A percentile compares a stretch with the other conserved stretches of the same genome.
Evolutionary conservation across 257 asterid species (phyloP).

Genomic region (Rubia yunnanensis): DNA sequence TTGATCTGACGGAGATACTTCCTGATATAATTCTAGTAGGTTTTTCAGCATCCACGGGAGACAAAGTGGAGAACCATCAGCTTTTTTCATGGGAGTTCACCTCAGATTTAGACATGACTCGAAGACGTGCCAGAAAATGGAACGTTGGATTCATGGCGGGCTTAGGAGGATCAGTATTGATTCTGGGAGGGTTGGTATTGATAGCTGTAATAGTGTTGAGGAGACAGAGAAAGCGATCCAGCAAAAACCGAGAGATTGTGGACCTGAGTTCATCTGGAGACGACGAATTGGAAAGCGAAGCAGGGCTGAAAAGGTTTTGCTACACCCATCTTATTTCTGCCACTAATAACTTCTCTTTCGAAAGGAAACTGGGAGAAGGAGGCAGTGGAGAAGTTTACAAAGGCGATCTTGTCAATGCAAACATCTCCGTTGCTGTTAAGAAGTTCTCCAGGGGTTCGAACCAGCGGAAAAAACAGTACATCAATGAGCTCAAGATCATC

Average conservation of each 20-base stretch:
- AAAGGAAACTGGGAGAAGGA: conserved; percentile 29
- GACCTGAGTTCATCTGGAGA: conserved; percentile 16
- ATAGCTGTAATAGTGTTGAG: not conserved
- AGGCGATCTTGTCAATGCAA: conserved; percentile 22
- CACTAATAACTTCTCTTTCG: conserved; percentile 28
- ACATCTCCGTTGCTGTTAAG: conserved; percentile 28
- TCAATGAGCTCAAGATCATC: conserved; percentile 31
- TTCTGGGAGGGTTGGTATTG: conserved; percentile 14
- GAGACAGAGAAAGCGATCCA: conserved; percentile 9
- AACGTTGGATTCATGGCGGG: conserved; percentile 15
- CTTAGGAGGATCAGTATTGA: conserved; percentile 9
- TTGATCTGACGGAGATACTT: conserved; percentile 22
- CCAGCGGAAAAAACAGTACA: conserved; percentile 30
- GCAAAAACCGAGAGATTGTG: conserved; percentile 9
- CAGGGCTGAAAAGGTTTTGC: conserved; percentile 32
- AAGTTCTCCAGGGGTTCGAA: conserved; percentile 28
- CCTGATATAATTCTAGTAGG: conserved; percentile 22
- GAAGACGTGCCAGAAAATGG: not conserved
- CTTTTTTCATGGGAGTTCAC: conserved; percentile 28
- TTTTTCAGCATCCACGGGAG: conserved; percentile 33
- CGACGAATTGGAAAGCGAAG: conserved; percentile 32
- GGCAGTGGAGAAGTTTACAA: conserved; percentile 33
- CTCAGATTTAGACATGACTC: conserved; percentile 18
- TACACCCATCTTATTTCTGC: conserved; percentile 21
- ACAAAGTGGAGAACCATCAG: conserved; percentile 9